These are phyloP conservation scores for Aspergillus glaucus DNA, from an alignment of 2,329 filamentous ascomycete species.

Conservation along the genomic window DNA sequence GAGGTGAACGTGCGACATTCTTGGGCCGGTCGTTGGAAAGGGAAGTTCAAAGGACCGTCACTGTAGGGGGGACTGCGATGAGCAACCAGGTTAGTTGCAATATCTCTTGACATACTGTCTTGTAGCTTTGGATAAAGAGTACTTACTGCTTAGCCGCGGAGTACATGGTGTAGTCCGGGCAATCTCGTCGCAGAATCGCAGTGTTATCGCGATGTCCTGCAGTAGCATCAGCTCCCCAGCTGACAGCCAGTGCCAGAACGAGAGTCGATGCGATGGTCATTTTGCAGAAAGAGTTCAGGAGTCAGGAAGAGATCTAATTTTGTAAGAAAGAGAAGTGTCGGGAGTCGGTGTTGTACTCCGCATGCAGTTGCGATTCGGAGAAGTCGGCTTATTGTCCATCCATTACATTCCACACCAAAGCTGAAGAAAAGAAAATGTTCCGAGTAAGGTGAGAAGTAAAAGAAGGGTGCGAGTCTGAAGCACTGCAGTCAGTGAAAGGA, in stretches of 20 bases:
- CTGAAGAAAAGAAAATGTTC: background rate
- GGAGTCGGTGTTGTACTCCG: background rate
- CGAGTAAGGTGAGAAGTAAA: background rate
- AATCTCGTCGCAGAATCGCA: constrained; percentile 40
- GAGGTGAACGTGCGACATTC: constrained; percentile 88
- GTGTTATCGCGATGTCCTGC: constrained; percentile 18
- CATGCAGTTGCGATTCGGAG: background rate
- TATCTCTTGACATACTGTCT: background rate
- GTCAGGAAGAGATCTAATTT: background rate
- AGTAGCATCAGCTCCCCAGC: constrained; percentile 6
- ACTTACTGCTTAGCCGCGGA: constrained; percentile 55
- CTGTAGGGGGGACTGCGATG: constrained; percentile 65
- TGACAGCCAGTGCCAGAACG: constrained; percentile 9
- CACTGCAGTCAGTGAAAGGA: background rate
- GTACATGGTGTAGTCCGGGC: constrained; percentile 62
- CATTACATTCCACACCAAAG: background rate
- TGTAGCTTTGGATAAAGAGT: constrained; percentile 1
- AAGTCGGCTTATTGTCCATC: background rate
- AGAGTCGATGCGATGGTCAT: constrained; percentile 4
- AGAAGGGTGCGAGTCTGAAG: too few relatives aligned
- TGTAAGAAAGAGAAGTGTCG: background rate
- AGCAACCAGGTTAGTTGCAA: background rate
- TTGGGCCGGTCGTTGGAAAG: constrained; percentile 75
- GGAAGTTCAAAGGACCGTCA: constrained; percentile 68
- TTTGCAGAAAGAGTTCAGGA: background rate